Base-by-base conservation (phyloP, 2,329 filamentous ascomycete species). In the Alternaria brassicicola region DNA sequence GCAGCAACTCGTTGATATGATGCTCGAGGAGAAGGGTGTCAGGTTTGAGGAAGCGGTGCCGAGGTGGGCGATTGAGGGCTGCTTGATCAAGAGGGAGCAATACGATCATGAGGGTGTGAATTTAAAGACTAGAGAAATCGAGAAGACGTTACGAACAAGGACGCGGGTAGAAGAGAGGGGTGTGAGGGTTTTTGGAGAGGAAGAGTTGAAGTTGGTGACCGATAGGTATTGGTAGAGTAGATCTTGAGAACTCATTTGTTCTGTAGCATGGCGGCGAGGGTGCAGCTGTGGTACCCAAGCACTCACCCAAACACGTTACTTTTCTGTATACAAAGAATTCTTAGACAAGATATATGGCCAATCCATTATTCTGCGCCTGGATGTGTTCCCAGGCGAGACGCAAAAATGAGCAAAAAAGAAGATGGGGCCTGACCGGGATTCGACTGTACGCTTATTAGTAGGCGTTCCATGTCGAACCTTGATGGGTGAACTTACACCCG, bases 51-150 rank as follows among this genome's bases (percentile, higher is more conserved):
- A 74, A 10, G 57, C 58, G 3, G 71, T 74, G 17, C 72, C 72
- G 10, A 66, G 50, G n/a, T 75, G 73, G 73, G 73, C 71, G 23
- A 47, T 75, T 19, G 71, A 72, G 39, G 73, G 73, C 4, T 68
- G 69, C 33, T n/a, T 74, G 41, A 28, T 74, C 1, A 75, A 75
- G 59, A 62, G 71, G 53, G 71, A 74, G 55, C 66, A 67, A 50
- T 67, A 60, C 42, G 67, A 74, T 42, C 73, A 75, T 51, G 56
- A 71, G 38, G 72, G 72, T 0, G 41, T 71, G 5, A 74, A 75
- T 55, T 4, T 53, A 49, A 73, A 68, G 57, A 73, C 72, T 3
- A 71, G 68, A 0, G 33, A 65, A 36, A 35, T 28, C 26, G 71
- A 71, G 43, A 65, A 56, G 38, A 69, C 70, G 26, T 42, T 62